phyloP scores from a whole-genome alignment of 2,329 filamentous ascomycete genomes.

The Cadophora luteo-olivacea region DNA sequence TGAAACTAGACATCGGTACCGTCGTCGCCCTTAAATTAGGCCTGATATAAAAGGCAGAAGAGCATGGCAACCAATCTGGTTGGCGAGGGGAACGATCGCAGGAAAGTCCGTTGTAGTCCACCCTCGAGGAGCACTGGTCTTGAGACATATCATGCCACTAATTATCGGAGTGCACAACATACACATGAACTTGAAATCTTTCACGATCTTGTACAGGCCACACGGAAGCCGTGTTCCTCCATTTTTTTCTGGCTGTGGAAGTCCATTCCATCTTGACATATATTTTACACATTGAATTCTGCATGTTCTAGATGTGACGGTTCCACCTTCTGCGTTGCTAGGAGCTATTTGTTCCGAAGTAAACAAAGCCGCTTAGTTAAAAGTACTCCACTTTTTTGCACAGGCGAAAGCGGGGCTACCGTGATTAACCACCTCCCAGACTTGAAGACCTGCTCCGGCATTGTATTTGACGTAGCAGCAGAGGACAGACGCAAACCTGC shows the following conservation, averaged over 20 bases:
- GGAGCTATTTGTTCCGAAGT: neutral
- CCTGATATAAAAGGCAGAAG: no score
- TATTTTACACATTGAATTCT: constrained; percentile 31
- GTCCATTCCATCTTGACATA: constrained; percentile 55
- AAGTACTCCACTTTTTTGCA: neutral
- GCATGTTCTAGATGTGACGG: neutral
- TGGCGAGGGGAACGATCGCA: no score
- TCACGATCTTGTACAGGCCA: constrained; percentile 62
- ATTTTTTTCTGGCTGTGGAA: constrained; percentile 63
- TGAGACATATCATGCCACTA: no score
- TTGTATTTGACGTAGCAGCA: no score
- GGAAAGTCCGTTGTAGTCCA: no score
- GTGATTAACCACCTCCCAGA: neutral
- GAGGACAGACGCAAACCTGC: no score
- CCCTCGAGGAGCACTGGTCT: no score
- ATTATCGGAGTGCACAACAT: no score
- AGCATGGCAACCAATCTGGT: no score
- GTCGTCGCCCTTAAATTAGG: no score
- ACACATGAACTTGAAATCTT: constrained; percentile 55
- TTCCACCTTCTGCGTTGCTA: neutral
- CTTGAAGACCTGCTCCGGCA: no score
- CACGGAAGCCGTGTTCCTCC: constrained; percentile 60
- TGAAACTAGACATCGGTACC: no score
- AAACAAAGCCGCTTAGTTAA: neutral
- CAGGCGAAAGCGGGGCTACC: neutral